Base-by-base conservation (phyloP, 768 basidiomycete species). In the Termitomyces sp. region DNA sequence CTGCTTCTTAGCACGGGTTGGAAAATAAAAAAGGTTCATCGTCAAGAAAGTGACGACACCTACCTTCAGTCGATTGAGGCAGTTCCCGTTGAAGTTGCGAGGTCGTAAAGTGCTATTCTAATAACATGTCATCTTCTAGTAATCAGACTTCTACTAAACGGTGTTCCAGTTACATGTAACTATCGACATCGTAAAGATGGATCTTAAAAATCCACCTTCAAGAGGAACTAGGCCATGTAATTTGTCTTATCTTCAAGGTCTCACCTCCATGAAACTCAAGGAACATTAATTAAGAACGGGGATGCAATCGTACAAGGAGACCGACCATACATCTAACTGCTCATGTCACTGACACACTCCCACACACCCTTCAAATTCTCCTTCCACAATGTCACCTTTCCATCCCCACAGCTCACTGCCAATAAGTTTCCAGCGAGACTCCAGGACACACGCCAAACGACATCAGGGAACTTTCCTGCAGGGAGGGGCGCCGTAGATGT, bases 391-490 rank as follows among this genome's bases (percentile, higher is more conserved):
- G 91, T 94, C 21, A 99, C 96, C 73, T 97, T 98, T 12, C 97
- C 96, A 67, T 99, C 97, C 10, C 94, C 95, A 70, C 94, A 96
- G 69, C 92, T 94, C 44, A 98, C 97, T 0, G 95, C 95, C 46
- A 99, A 78, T 51, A 99, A 82, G 67, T 98, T 98, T 17, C 96
- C 96, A 1, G 95, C 92, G 26, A 98, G 80, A 62, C 92, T 95
- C 97, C 97, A 99, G 45, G 91, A 93, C 35, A 98, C 94, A n/a
- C 95, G 83, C 97, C 96, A 99, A 26, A 98, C 94, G 5, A 94
- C 93, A 68, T 98, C 96, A 1, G 93, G 91, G 75, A 98, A 98
- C 68, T 89, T 94, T 23, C 90, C 90, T 15, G 82, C 75, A 7
- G 79, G 75, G 5, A 76, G 74, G 0, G 70, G 75, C 44, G 68